Percentiles rank a stretch among this genome's conserved stretches.
phyloP scores from a whole-genome alignment of 306 rosid species.

The Quercus berberidifolia region DNA sequence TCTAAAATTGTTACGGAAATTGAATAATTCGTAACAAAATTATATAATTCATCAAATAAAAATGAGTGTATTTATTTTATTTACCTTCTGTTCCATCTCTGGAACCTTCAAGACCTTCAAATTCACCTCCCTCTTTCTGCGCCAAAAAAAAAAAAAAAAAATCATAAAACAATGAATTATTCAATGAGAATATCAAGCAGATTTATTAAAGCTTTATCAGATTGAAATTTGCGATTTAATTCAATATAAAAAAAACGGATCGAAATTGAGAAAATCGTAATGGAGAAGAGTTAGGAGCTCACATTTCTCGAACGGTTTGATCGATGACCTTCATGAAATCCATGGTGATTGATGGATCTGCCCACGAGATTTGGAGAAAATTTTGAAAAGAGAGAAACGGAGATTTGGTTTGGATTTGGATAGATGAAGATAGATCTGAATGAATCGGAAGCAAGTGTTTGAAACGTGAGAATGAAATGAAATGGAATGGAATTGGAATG shows the following conservation, averaged over 20 bases:
- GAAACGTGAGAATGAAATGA: too few relatives aligned
- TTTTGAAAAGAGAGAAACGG: too few relatives aligned
- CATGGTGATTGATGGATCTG: conserved; percentile 62
- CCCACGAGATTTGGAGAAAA: conserved; percentile 17
- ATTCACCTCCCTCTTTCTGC: conserved; percentile 99
- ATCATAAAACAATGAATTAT: conserved; percentile 10
- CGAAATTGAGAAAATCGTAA: conserved; percentile 5
- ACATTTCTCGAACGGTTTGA: conserved; percentile 99
- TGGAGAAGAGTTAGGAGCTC: conserved; percentile 23
- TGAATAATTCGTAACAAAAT: background rate
- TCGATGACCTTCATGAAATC: conserved; percentile 99
- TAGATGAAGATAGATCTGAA: too few relatives aligned
- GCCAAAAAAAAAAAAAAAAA: background rate
- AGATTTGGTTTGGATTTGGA: too few relatives aligned
- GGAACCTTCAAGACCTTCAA: conserved; percentile 98
- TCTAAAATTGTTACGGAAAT: background rate
- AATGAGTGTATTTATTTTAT: conserved; percentile 40
- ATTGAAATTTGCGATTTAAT: background rate
- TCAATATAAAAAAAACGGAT: background rate
- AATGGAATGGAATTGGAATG: too few relatives aligned
- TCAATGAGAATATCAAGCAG: background rate
- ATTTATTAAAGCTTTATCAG: conserved; percentile 3
- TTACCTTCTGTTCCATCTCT: conserved; percentile 98
- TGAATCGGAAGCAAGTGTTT: too few relatives aligned
- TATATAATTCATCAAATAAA: background rate